Conservation (phyloP, 805 yeast species). For the Metschnikowia kofuensis region DNA sequence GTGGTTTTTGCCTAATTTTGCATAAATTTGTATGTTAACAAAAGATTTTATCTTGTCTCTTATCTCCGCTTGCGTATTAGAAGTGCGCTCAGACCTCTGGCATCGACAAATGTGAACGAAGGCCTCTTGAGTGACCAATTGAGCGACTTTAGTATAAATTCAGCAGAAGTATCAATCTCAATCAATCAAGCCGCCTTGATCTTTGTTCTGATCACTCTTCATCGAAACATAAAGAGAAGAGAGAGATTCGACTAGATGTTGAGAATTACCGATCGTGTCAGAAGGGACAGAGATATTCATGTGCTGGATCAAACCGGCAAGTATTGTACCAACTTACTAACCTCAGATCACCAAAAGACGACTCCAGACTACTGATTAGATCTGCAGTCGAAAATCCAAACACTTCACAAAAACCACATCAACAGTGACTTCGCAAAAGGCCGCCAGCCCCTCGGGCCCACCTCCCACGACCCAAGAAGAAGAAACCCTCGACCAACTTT, state of each 20-base stretch:
- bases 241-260: too few relatives aligned
- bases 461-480: slow-evolving; percentile 12
- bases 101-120: too few relatives aligned
- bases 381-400: slow-evolving; percentile 20
- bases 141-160: too few relatives aligned
- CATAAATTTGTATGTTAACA: slow-evolving; percentile 7
- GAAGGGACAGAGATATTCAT: not conserved
- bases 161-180: too few relatives aligned
- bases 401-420: not conserved
- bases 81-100: too few relatives aligned
- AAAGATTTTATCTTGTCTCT: not conserved
- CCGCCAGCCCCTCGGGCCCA: slow-evolving; percentile 42
- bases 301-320: not conserved
- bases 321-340: not conserved
- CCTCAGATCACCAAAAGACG: slow-evolving; percentile 1
- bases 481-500: slow-evolving; percentile 5
- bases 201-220: too few relatives aligned
- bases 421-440: slow-evolving; percentile 34
- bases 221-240: too few relatives aligned
- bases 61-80: too few relatives aligned
- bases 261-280: too few relatives aligned
- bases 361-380: slow-evolving; percentile 41
- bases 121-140: too few relatives aligned
- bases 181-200: too few relatives aligned
- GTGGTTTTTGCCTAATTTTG: slow-evolving; percentile 6